Evolutionary conservation across 2,329 filamentous ascomycete genomes (phyloP), one percentile per base, ranked within the genome.

Genomic region (Penicillium sp.): DNA sequence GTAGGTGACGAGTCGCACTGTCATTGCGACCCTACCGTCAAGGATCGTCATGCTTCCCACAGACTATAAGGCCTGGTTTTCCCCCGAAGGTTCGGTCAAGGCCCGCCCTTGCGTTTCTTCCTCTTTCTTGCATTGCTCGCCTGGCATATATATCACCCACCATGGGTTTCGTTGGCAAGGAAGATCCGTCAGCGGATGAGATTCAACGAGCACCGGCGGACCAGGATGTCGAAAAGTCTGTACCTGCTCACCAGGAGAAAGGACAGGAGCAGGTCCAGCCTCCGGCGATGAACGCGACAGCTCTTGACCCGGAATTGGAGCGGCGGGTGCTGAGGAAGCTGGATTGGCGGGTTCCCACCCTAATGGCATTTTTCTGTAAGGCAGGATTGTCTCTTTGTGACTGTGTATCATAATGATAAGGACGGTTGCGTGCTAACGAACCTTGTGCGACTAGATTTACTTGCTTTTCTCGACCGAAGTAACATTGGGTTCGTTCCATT

Each of bases 381-480:
- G 10, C 55, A 18, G 47, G 4, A 22, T 44, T 31, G 14, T n/a
- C 33, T 19, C 31, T 60, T 31, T 13, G 41, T 31, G 9, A 13
- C 24, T 43, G 10, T 50, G 47, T 40, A 6, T n/a, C 10, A 39
- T 9, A 31, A 4, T 6, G 53, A 11, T 5, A 31, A 14, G 13
- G 4, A 36, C 4, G 18, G 6, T 37, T 36, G 35, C 19, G 14
- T 39, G 33, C 37, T 47, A 40, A 50, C 33, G 7, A 27, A 31
- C 18, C 16, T 10, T 27, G 9, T 40, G 14, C 14, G 27, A 50
- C n/a, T 54, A 81, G 79, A 81, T 67, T 68, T 81, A 5, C 70
- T 82, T 14, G 72, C 78, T 6, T 80, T 81, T 56, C 70, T 83
- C 16, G 81, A 83, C 64, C 75, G 81, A 50, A 79, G 78, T 35